phyloP scores from a whole-genome alignment of 2,329 filamentous ascomycete genomes.

The Verticillium longisporum region DNA sequence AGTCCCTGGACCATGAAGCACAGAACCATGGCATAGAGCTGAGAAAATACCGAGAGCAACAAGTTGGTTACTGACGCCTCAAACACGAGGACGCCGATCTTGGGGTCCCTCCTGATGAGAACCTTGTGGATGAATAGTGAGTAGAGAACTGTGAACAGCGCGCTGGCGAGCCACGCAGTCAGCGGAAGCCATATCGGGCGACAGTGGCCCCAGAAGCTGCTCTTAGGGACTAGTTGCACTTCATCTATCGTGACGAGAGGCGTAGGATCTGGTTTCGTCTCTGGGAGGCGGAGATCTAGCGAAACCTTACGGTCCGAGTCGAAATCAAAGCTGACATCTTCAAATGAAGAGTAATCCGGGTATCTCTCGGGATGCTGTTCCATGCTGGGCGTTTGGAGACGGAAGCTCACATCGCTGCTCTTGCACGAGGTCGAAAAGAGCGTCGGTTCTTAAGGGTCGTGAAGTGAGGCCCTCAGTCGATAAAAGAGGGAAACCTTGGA shows the following conservation, averaged over 20 bases:
- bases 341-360: neutral
- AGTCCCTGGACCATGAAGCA: slow-evolving; percentile 2
- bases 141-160: slow-evolving; percentile 5
- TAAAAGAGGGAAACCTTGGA: neutral
- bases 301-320: slow-evolving; percentile 1
- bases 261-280: neutral
- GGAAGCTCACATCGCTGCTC: neutral
- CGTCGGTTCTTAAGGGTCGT: neutral
- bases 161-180: slow-evolving; percentile 2
- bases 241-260: neutral
- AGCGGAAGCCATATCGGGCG: slow-evolving; percentile 1
- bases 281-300: slow-evolving; percentile 1
- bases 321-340: slow-evolving; percentile 3
- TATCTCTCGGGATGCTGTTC: neutral
- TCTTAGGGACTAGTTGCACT: neutral
- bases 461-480: neutral
- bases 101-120: slow-evolving; percentile 4
- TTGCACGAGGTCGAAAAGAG: neutral
- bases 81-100: slow-evolving; percentile 3
- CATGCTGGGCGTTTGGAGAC: neutral
- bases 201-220: neutral
- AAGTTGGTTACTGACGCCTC: slow-evolving; percentile 7
- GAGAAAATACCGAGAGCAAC: slow-evolving; percentile 5
- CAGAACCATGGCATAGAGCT: slow-evolving; percentile 6
- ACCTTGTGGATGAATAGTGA: slow-evolving; percentile 6